Base-by-base conservation (phyloP, 208 protist genomes). In the Trypanosoma caninum region DNA sequence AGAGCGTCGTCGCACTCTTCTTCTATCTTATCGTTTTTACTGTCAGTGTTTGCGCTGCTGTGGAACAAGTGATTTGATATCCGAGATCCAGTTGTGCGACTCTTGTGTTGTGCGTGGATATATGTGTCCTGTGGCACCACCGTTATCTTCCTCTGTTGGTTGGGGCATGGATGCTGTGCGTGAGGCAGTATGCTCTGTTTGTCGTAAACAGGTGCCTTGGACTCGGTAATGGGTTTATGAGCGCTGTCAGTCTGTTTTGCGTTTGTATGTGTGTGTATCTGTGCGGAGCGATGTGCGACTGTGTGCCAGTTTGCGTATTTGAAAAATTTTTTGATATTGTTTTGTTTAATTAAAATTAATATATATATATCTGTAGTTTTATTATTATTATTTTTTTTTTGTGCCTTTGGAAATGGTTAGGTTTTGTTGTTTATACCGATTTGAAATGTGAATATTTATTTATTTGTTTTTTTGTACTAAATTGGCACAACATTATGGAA, bases 41-140 rank as follows among this genome's bases (percentile, higher is more conserved):
- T 92, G 85, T 58, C 37, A 63, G 11, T 92, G 85, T 56, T 59
- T 65, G 50, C 78, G 85, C 20, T 92, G 85, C 53, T 47, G 53
- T 18, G 77, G 77, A 44, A n/a, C 44, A 13, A 54, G 8, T 16
- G 37, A 56, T 8, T 16, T 13, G 6, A 41, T 38, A 46, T 9
- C 31, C 2, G 59, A 55, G 65, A 61, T 65, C 18, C 61, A 54
- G 25, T 40, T 89, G 28, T 89, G 82, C 44, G 47, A 57, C 10
- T 54, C 41, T 50, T 89, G 82, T 37, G 48, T 58, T 27, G 61
- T 73, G 11, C 69, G 63, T 18, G 82, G 82, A 6, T 89, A 86
- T 46, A 45, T 83, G 13, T 63, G 70, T 3, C 82, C 82, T n/a
- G 22, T 89, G 0, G 60, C 64, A 9, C 59, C 55, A 3, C 6